phyloP scores from a whole-genome alignment of 768 basidiomycete species.

The Mycena venus region DNA sequence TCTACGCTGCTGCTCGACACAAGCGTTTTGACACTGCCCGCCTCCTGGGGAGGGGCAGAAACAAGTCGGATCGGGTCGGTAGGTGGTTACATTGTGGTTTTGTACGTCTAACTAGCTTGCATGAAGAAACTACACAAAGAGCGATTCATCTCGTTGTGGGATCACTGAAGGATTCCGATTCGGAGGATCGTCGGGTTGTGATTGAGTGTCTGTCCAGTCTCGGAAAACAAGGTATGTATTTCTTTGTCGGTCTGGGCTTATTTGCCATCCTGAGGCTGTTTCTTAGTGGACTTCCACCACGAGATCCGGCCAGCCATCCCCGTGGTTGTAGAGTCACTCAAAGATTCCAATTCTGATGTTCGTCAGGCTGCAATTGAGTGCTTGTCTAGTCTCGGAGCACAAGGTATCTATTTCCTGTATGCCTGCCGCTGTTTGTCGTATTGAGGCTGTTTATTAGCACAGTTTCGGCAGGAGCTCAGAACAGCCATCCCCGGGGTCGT shows the following conservation, averaged over 20 bases:
- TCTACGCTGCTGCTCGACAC: not conserved
- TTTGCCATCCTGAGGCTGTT: no score
- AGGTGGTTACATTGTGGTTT: not conserved
- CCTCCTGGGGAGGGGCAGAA: not conserved
- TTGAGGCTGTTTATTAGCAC: not conserved
- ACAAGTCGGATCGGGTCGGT: not conserved
- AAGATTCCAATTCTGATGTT: not conserved
- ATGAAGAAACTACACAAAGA: conserved; percentile 1
- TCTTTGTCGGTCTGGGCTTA: no score
- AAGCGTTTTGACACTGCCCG: not conserved
- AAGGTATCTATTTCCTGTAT: not conserved
- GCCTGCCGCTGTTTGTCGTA: not conserved
- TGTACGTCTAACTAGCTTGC: not conserved
- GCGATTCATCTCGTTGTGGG: not conserved
- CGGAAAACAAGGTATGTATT: no score
- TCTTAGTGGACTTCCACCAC: no score
- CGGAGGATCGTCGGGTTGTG: no score
- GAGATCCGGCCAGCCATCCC: no score
- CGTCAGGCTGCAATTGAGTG: not conserved
- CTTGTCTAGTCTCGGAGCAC: not conserved
- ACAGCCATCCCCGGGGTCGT: not conserved
- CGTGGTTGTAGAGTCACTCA: not conserved
- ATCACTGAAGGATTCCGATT: not conserved
- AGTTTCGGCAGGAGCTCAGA: not conserved
- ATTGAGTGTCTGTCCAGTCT: no score